phyloP scores from a whole-genome alignment of 495 filamentous ascomycete species.

The Aspergillus sclerotiicarbonarius region DNA sequence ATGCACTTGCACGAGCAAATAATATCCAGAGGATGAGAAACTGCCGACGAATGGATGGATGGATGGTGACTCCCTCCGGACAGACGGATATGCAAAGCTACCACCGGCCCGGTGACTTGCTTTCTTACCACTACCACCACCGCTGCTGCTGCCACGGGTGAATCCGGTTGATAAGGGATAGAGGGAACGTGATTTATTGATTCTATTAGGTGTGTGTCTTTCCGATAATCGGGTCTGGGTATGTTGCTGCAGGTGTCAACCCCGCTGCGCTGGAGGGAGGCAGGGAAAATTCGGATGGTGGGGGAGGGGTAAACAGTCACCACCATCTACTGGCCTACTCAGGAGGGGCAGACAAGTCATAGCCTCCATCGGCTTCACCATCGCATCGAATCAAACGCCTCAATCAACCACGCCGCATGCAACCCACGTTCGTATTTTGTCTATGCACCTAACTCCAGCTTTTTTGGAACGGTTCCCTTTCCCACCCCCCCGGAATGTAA shows the following conservation, averaged over 20 bases:
- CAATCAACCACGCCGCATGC: not conserved
- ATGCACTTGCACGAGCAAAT: not conserved
- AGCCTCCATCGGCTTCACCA: not conserved
- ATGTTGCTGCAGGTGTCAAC: not conserved
- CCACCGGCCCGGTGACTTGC: not conserved
- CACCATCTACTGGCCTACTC: not conserved
- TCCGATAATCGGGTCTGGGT: no score
- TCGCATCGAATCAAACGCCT: no score
- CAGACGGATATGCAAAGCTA: conserved; percentile 2
- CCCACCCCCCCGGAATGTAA: not conserved
- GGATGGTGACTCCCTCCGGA: not conserved
- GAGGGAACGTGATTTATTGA: no score
- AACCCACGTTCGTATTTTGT: conserved; percentile 13
- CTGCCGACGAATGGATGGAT: not conserved
- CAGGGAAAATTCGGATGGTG: not conserved
- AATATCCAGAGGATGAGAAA: not conserved
- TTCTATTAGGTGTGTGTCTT: no score
- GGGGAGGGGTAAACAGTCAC: not conserved
- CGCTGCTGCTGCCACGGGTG: not conserved
- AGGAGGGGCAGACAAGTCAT: not conserved
- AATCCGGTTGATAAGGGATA: no score
- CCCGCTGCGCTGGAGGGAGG: not conserved
- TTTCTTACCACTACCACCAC: not conserved
- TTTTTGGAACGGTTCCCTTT: not conserved
- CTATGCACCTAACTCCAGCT: conserved; percentile 21